phyloP scores from a whole-genome alignment of 1,139 yeast genomes.

The Candida tunisiensis region DNA sequence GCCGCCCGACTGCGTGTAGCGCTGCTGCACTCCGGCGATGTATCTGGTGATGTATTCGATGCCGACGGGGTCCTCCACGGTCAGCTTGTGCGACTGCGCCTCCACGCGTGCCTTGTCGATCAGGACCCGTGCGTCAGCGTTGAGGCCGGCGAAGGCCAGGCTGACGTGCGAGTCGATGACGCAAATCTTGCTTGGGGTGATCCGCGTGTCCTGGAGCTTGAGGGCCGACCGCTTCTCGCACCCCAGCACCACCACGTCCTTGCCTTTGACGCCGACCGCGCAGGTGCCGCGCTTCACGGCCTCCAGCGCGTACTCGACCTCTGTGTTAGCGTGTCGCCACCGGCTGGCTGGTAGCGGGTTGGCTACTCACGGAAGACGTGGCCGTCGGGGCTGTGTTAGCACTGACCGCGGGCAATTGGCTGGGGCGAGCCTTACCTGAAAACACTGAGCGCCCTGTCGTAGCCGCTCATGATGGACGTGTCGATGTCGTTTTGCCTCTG shows the following conservation, averaged over 20 bases:
- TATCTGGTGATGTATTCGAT: constrained; percentile 86
- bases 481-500: not conserved
- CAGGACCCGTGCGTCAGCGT: constrained; percentile 92
- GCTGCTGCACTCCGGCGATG: constrained; percentile 94
- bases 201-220: constrained; percentile 90
- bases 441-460: constrained; percentile 97
- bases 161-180: constrained; percentile 82
- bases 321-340: too few species aligned
- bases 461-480: constrained; percentile 68
- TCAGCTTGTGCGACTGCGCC: constrained; percentile 91
- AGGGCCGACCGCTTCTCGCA: constrained; percentile 94
- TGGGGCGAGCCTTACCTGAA: constrained; percentile 51
- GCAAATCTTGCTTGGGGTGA: constrained; percentile 88
- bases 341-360: constrained; percentile 32
- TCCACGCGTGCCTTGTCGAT: constrained; percentile 93
- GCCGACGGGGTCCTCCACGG: constrained; percentile 85
- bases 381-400: constrained; percentile 72
- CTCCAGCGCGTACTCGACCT: constrained; percentile 95
- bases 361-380: constrained; percentile 98
- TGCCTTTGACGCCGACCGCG: constrained; percentile 93
- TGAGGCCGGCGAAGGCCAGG: constrained; percentile 91
- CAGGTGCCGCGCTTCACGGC: constrained; percentile 98
- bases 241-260: constrained; percentile 76
- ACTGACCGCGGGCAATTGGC: constrained; percentile 3
- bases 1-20: constrained; percentile 97